Percentiles rank a stretch among this genome's conserved stretches.
Conservation (phyloP, 371 early-diverging fungal genomes). For the Vittaforma corneae region DNA sequence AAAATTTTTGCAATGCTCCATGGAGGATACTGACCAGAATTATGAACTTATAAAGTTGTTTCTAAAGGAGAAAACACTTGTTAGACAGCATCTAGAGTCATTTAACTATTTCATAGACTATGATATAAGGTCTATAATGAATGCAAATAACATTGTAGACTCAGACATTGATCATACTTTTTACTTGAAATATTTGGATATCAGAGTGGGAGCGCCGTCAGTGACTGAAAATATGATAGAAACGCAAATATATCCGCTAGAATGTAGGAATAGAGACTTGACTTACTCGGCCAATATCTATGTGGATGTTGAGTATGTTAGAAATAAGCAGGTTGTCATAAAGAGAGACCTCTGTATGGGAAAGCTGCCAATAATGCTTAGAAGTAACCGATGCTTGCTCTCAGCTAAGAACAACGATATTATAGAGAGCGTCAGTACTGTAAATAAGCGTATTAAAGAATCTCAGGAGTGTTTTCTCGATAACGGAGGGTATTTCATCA, state of each 20-base stretch:
- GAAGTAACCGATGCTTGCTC: constrained; percentile 70
- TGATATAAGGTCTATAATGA: constrained; percentile 82
- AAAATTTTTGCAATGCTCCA: too few relatives aligned
- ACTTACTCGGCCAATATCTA: constrained; percentile 86
- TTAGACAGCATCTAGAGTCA: constrained; percentile 97
- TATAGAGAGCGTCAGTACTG: constrained; percentile 63
- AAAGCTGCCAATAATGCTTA: constrained; percentile 94
- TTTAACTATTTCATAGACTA: constrained; percentile 94
- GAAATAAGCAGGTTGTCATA: constrained; percentile 72
- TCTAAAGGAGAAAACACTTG: constrained; percentile 87
- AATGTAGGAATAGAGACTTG: constrained; percentile 91
- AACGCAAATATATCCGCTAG: constrained; percentile 74
- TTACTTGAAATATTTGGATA: constrained; percentile 67
- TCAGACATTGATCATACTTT: constrained; percentile 94
- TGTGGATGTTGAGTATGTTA: constrained; percentile 90
- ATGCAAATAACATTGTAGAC: constrained; percentile 81
- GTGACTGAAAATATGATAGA: constrained; percentile 63
- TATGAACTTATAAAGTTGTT: constrained; percentile 76
- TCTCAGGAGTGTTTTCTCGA: constrained; percentile 91
- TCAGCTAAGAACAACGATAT: background rate
- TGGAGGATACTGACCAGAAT: constrained; percentile 16
- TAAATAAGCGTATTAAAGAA: constrained; percentile 65
- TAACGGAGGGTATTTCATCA: constrained; percentile 97
- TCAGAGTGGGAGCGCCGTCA: constrained; percentile 53
- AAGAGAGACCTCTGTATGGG: constrained; percentile 79